Evolutionary conservation across 768 basidiomycete species (phyloP).

Genomic region (Hypholoma fasciculare): DNA sequence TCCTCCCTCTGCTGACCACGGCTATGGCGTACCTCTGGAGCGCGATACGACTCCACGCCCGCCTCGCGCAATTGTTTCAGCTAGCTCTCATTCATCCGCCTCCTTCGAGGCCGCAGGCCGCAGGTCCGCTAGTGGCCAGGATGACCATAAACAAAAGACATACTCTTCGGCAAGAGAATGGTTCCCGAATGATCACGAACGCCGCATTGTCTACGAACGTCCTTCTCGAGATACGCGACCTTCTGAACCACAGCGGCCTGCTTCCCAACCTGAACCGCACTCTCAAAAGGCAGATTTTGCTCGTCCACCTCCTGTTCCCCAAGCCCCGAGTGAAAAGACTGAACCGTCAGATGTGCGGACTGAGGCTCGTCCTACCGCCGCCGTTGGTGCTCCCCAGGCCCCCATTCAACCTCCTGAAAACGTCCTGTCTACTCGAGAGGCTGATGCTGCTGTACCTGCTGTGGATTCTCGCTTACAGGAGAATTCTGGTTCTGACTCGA

Average conservation of each 20-base stretch:
- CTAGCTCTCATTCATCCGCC: not conserved
- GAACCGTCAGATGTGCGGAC: slow-evolving; percentile 8
- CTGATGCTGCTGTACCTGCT: slow-evolving; percentile 13
- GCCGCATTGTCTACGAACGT: slow-evolving; percentile 7
- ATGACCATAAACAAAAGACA: not conserved
- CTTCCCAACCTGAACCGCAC: slow-evolving; percentile 3
- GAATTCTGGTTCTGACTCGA: slow-evolving; percentile 12
- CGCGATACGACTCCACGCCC: not conserved
- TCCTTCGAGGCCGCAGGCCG: not conserved
- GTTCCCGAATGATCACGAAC: slow-evolving; percentile 8
- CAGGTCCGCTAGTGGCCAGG: not conserved
- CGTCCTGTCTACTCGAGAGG: slow-evolving; percentile 6
- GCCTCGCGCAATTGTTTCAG: not conserved
- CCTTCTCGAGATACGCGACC: slow-evolving; percentile 4
- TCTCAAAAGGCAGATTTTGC: slow-evolving; percentile 1
- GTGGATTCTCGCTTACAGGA: slow-evolving; percentile 13
- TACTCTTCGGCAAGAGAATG: not conserved
- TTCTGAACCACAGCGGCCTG: slow-evolving; percentile 8
- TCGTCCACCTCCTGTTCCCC: slow-evolving; percentile 6
- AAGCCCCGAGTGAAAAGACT: slow-evolving; percentile 13
- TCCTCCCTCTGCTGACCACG: not conserved
- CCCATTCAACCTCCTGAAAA: slow-evolving; percentile 1
- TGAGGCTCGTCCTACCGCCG: slow-evolving; percentile 2
- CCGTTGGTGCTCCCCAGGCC: slow-evolving; percentile 2
- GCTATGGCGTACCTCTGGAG: not conserved